These are phyloP conservation scores for Tricholoma matsutake DNA, from an alignment of 768 basidiomycete genomes.

Conservation along the genomic window DNA sequence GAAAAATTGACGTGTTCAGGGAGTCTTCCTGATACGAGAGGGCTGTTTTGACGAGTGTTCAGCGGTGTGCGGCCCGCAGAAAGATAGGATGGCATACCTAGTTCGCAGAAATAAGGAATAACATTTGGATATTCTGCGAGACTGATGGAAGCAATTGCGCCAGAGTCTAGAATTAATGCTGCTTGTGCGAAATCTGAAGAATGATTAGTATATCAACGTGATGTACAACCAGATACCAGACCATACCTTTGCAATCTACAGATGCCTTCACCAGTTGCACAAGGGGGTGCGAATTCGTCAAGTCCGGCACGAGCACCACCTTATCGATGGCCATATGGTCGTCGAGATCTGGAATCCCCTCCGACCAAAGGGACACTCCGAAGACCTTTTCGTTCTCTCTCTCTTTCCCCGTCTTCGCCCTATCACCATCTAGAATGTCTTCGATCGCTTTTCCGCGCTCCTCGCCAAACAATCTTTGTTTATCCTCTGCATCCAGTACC, in stretches of 20 bases:
- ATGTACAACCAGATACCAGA: background rate
- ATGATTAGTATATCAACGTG: constrained; percentile 2
- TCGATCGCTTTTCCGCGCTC: constrained; percentile 40
- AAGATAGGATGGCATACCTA: constrained; percentile 30
- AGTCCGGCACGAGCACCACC: constrained; percentile 8
- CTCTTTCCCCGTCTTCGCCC: constrained; percentile 23
- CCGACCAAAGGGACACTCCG: constrained; percentile 31
- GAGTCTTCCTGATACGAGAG: constrained; percentile 20
- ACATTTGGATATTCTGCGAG: constrained; percentile 25
- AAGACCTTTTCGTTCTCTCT: constrained; percentile 21
- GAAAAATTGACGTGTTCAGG: constrained; percentile 26
- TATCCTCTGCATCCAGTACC: constrained; percentile 29
- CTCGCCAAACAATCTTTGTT: constrained; percentile 37
- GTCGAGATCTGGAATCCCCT: constrained; percentile 6
- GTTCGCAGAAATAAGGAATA: constrained; percentile 38
- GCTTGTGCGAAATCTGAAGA: constrained; percentile 39
- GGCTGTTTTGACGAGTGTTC: constrained; percentile 19
- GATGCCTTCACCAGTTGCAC: constrained; percentile 30
- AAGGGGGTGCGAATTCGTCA: constrained; percentile 18
- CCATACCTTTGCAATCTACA: constrained; percentile 32
- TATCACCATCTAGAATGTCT: constrained; percentile 43
- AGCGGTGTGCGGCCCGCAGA: constrained; percentile 1
- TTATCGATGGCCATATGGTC: constrained; percentile 14
- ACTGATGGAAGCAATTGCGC: constrained; percentile 35
- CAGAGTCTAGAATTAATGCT: constrained; percentile 37